phyloP scores from a whole-genome alignment of 768 basidiomycete species.

The Serpula lacrymans region DNA sequence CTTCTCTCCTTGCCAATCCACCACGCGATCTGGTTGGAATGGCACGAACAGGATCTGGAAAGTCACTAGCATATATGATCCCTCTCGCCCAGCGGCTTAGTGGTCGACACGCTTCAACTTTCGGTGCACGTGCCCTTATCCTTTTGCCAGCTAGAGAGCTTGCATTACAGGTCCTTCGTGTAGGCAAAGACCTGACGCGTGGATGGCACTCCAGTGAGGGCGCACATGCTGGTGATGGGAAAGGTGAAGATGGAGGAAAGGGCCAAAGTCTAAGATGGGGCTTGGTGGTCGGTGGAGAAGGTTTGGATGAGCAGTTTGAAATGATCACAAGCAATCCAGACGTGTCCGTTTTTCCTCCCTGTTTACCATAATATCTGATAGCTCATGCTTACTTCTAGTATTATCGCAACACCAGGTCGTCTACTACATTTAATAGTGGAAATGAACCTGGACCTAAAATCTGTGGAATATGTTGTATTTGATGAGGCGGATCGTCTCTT shows the following conservation, averaged over 20 bases:
- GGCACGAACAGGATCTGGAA: conserved; percentile 98
- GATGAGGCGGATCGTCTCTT: conserved; percentile 99
- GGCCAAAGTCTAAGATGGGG: conserved; percentile 81
- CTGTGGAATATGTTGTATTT: conserved; percentile 88
- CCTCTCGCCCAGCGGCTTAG: conserved; percentile 86
- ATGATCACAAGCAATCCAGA: conserved; percentile 94
- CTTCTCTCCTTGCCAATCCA: conserved; percentile 75
- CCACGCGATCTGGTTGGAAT: conserved; percentile 95
- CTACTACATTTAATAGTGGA: conserved; percentile 95
- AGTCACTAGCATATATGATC: conserved; percentile 93
- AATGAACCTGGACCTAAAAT: conserved; percentile 90
- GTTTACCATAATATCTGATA: conserved; percentile 12
- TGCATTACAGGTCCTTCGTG: conserved; percentile 89
- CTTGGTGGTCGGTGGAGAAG: conserved; percentile 92
- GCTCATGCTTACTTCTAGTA: conserved; percentile 41
- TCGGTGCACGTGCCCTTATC: conserved; percentile 85
- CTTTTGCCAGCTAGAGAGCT: conserved; percentile 92
- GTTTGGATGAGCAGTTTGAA: conserved; percentile 94
- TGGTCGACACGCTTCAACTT: conserved; percentile 72
- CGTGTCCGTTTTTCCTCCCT: conserved; percentile 56
- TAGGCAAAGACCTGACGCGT: conserved; percentile 90
- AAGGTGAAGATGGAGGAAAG: conserved; percentile 41
- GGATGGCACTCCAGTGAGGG: conserved; percentile 65
- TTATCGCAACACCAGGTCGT: conserved; percentile 97
- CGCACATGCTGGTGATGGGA: conserved; percentile 72